These are phyloP conservation scores for Linnemannia elongata DNA, from an alignment of 192 early-diverging fungal species.

Conservation along the genomic window DNA sequence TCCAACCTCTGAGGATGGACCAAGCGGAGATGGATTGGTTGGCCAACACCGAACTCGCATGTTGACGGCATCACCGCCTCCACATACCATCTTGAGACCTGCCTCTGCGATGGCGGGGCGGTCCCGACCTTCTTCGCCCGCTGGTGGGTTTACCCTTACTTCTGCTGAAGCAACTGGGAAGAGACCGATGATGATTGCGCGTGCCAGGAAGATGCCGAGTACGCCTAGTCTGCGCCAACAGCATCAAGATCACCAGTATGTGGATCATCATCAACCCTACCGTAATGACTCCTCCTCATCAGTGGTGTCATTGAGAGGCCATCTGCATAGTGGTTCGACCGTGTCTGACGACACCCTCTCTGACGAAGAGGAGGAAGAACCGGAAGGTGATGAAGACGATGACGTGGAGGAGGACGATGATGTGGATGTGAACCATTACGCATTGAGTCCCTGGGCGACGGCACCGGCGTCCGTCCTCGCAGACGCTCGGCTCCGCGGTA, in stretches of 20 bases:
- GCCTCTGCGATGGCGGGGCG: conserved; percentile 3
- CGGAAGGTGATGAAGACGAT: not conserved
- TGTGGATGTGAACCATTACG: conserved; percentile 23
- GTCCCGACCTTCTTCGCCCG: conserved; percentile 20
- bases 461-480: not conserved
- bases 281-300: not conserved
- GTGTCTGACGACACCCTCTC: conserved; percentile 25
- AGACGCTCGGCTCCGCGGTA: not conserved
- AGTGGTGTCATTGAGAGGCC: not conserved
- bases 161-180: not conserved
- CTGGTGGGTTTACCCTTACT: not conserved
- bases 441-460: conserved; percentile 27
- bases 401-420: not conserved
- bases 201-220: conserved; percentile 34
- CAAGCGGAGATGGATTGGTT: not conserved
- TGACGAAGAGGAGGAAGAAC: conserved; percentile 12
- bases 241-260: not conserved
- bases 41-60: conserved; percentile 2
- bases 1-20: not conserved
- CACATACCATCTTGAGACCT: not conserved
- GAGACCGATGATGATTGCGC: not conserved
- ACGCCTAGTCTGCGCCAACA: conserved; percentile 26
- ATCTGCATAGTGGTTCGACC: not conserved
- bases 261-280: not conserved
- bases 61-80: conserved; percentile 14